These are phyloP conservation scores for Volvox carteri DNA, from an alignment of 163 green algal species.

Conservation along the genomic window DNA sequence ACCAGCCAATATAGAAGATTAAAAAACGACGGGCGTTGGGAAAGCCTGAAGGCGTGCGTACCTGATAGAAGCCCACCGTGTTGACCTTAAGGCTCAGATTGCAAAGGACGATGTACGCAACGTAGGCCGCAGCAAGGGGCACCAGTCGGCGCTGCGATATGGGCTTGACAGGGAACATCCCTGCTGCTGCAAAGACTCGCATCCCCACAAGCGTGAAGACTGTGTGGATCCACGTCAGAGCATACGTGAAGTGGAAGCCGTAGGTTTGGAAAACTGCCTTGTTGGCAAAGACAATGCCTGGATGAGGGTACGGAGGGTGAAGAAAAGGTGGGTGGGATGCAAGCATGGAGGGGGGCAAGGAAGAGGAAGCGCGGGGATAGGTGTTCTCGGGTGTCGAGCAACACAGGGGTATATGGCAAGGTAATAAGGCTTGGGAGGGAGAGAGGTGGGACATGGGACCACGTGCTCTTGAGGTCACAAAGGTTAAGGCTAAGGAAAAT, in stretches of 20 bases:
- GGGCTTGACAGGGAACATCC: slow-evolving; percentile 73
- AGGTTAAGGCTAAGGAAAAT: too few species aligned
- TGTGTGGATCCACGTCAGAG: slow-evolving; percentile 80
- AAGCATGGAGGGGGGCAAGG: too few species aligned
- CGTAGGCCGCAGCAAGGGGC: slow-evolving; percentile 73
- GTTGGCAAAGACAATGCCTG: slow-evolving; percentile 79
- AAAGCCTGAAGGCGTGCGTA: slow-evolving; percentile 8
- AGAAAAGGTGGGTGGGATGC: too few species aligned
- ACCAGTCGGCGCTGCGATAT: slow-evolving; percentile 64
- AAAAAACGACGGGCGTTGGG: too few species aligned
- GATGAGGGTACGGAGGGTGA: too few species aligned
- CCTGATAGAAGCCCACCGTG: slow-evolving; percentile 83
- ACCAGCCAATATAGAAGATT: too few species aligned
- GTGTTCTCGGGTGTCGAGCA: too few species aligned
- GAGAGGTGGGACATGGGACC: too few species aligned
- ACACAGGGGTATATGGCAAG: too few species aligned
- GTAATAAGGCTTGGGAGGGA: too few species aligned
- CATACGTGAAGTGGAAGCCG: slow-evolving; percentile 74
- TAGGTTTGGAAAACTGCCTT: slow-evolving; percentile 75
- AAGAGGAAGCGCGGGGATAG: too few species aligned
- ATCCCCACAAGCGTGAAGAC: slow-evolving; percentile 74
- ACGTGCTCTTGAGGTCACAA: too few species aligned
- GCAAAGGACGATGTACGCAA: slow-evolving; percentile 83
- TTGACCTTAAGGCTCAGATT: slow-evolving; percentile 86
- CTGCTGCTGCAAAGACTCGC: slow-evolving; percentile 58